Base-by-base conservation (phyloP, 2,329 filamentous ascomycete genomes). In the Bertia moriformis region DNA sequence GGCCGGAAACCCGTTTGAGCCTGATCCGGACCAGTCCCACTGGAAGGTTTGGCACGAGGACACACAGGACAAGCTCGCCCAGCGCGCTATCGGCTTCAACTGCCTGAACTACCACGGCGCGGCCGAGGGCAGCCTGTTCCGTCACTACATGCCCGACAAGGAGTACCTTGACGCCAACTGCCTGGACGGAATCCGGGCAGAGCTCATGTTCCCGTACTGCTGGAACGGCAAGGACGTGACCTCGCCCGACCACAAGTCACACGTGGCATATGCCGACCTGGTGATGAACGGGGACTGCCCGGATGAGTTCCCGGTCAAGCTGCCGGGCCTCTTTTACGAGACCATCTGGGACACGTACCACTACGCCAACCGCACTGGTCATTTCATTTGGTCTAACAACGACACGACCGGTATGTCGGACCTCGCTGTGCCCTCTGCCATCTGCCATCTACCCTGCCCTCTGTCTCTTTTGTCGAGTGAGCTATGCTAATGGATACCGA, bases 41-140 rank as follows among this genome's bases (percentile, higher is more conserved):
- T 95, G 88, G 88, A 59, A 59, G 18, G 53, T 59, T 2, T 62
- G 75, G 4, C 72, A 79, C 43, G 70, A 73, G 50, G 81, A 78
- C 10, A 59, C 53, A 37, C 87, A 93, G 62, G 57, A 60, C 14
- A 72, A 78, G 39, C 71, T 95, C 27, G 63, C 62, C 38, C 82
- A 93, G 64, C 86, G 88, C 44, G 85, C 88, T 7, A 50, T 95
- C 19, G 89, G 91, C 3, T 94, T 94, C 72, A 96, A 96, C 67
- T 96, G 91, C 60, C 63, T 98, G 43, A 79, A 96, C 71, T 95
- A 95, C 54, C 51, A 49, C 20, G 64, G 59, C 18, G 49, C 58
- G 0, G 65, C 82, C 2, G 87, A 94, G 57, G 69, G 71, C 1
- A 82, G 87, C 13, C 69, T 93, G 24, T 82, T 76, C 57, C 85